Evolutionary conservation across 345 rosid genomes (phyloP).

Genomic region (Garcia nutans): DNA sequence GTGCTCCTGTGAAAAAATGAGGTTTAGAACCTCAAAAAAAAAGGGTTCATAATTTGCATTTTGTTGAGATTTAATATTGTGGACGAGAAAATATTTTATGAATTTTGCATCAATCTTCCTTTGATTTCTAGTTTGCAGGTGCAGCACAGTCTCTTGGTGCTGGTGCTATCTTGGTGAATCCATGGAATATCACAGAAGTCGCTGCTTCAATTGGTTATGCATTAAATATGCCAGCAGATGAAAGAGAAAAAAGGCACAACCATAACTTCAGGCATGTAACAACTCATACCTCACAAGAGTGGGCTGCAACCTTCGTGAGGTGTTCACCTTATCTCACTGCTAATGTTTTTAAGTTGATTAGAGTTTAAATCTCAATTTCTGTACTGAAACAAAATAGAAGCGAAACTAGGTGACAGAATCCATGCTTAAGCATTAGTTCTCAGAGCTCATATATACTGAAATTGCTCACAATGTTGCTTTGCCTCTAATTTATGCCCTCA

Average conservation of each 20-base stretch:
- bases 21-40: neutral
- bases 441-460: neutral
- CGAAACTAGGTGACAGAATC: neutral
- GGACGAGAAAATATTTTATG: neutral
- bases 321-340: slow-evolving; percentile 17
- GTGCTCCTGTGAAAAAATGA: neutral
- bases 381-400: neutral
- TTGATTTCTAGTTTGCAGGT: slow-evolving; percentile 54
- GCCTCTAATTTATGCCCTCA: neutral
- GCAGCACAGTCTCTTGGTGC: slow-evolving; percentile 71
- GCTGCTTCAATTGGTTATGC: slow-evolving; percentile 56
- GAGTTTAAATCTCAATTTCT: neutral
- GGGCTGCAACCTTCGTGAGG: slow-evolving; percentile 70
- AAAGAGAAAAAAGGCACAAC: slow-evolving; percentile 58
- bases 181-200: slow-evolving; percentile 61
- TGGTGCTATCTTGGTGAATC: slow-evolving; percentile 57
- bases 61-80: neutral
- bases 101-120: neutral
- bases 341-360: neutral
- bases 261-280: slow-evolving; percentile 62
- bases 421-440: neutral
- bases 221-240: slow-evolving; percentile 53
- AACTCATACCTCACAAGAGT: slow-evolving; percentile 61
- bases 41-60: neutral
- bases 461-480: neutral